These are phyloP conservation scores for Daphne laureola DNA, from an alignment of 441 rosid species.

Conservation along the genomic window DNA sequence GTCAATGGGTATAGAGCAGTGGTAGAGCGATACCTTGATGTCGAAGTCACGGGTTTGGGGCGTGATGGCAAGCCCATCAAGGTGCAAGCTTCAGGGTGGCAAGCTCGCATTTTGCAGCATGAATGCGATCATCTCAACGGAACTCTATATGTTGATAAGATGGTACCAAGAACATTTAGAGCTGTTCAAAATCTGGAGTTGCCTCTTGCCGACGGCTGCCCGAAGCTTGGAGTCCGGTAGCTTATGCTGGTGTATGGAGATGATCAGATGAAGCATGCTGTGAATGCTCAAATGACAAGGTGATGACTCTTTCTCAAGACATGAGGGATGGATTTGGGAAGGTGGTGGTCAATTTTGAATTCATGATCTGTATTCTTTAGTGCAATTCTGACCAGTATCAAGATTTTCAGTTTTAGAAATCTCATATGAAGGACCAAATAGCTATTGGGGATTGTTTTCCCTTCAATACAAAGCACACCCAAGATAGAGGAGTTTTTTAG, in stretches of 20 bases:
- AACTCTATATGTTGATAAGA: constrained; percentile 81
- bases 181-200: constrained; percentile 59
- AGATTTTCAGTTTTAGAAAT: too few relatives aligned
- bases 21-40: constrained; percentile 74
- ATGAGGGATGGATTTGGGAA: too few relatives aligned
- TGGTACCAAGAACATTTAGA: constrained; percentile 75
- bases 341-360: too few relatives aligned
- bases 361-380: too few relatives aligned
- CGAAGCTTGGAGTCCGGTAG: constrained; percentile 51
- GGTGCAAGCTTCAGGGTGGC: constrained; percentile 88
- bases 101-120: constrained; percentile 85
- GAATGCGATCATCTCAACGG: constrained; percentile 93
- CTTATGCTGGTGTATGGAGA: not conserved
- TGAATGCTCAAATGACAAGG: not conserved
- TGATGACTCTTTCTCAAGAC: not conserved
- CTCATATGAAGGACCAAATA: too few relatives aligned
- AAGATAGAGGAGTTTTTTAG: too few relatives aligned
- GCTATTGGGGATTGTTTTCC: too few relatives aligned
- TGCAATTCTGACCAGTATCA: too few relatives aligned
- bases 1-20: constrained; percentile 82
- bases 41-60: constrained; percentile 67
- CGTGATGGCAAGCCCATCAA: constrained; percentile 51
- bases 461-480: too few relatives aligned
- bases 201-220: constrained; percentile 84
- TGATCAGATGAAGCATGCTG: not conserved